Conservation (phyloP, 495 filamentous ascomycete genomes). For the Tuber borchii region DNA sequence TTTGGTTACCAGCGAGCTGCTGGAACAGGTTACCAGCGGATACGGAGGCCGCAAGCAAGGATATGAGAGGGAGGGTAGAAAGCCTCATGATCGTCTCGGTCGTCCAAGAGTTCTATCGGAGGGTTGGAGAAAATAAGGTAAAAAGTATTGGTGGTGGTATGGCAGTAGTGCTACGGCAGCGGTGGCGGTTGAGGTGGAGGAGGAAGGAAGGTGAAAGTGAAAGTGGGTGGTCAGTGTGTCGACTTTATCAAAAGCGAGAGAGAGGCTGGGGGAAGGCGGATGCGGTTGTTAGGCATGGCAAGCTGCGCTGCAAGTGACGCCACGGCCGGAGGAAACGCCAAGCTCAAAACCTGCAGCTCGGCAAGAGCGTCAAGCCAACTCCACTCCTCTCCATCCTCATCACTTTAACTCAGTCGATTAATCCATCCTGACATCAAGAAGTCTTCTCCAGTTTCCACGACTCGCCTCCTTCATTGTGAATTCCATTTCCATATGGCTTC, state of each 20-base stretch:
- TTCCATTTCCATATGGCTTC: constrained; percentile 60
- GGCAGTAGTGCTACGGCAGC: neutral
- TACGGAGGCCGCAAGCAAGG: constrained; percentile 43
- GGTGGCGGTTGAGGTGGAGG: neutral
- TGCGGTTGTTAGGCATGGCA: neutral
- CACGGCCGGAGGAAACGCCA: constrained; percentile 10
- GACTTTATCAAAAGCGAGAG: neutral
- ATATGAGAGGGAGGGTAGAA: constrained; percentile 43
- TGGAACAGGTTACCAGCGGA: constrained; percentile 39
- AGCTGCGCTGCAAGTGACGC: constrained; percentile 10
- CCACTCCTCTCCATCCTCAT: neutral
- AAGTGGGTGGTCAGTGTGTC: constrained; percentile 13
- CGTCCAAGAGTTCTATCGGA: neutral
- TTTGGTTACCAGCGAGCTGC: constrained; percentile 25
- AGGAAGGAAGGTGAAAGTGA: constrained; percentile 1
- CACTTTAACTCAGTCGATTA: neutral
- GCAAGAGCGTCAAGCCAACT: neutral
- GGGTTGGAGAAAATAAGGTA: too few species aligned
- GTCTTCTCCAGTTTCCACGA: neutral
- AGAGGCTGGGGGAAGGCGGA: constrained; percentile 21
- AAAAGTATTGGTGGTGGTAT: too few species aligned
- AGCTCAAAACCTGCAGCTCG: constrained; percentile 12
- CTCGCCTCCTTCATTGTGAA: neutral
- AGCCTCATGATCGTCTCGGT: constrained; percentile 46
- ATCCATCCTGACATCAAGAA: neutral